These are phyloP conservation scores for Phyllostachys edulis DNA, from an alignment of 176 grass and related monocot species.

Conservation along the genomic window DNA sequence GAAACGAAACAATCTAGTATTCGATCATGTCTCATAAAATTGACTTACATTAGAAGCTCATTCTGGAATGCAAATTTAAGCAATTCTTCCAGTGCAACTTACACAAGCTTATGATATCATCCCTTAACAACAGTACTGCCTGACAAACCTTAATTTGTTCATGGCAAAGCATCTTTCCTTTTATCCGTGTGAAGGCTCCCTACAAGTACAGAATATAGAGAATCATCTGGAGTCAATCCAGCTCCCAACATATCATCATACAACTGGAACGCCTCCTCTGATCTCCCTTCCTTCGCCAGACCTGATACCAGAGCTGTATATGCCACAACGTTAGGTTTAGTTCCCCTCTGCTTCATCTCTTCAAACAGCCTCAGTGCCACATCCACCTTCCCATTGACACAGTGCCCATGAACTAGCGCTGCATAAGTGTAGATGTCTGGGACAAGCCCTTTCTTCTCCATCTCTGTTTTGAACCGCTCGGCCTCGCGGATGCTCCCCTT, in stretches of 20 bases:
- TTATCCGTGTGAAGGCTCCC: constrained; percentile 62
- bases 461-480: constrained; percentile 74
- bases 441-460: constrained; percentile 85
- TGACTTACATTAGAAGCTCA: background rate
- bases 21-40: background rate
- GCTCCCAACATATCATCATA: constrained; percentile 72
- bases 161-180: constrained; percentile 1
- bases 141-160: constrained; percentile 15
- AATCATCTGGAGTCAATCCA: constrained; percentile 71
- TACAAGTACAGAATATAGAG: constrained; percentile 68
- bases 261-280: constrained; percentile 71
- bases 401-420: constrained; percentile 74
- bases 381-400: constrained; percentile 64
- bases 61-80: background rate
- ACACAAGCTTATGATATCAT: background rate
- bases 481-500: constrained; percentile 73
- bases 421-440: constrained; percentile 77
- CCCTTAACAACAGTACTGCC: constrained; percentile 1
- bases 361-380: constrained; percentile 68
- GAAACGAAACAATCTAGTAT: background rate
- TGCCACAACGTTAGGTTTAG: constrained; percentile 57
- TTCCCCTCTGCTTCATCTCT: constrained; percentile 67
- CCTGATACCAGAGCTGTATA: constrained; percentile 83
- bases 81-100: background rate
- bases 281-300: constrained; percentile 71